Evolutionary conservation across 139 green algal species (phyloP).

Genomic region (Coelastrella sp.): DNA sequence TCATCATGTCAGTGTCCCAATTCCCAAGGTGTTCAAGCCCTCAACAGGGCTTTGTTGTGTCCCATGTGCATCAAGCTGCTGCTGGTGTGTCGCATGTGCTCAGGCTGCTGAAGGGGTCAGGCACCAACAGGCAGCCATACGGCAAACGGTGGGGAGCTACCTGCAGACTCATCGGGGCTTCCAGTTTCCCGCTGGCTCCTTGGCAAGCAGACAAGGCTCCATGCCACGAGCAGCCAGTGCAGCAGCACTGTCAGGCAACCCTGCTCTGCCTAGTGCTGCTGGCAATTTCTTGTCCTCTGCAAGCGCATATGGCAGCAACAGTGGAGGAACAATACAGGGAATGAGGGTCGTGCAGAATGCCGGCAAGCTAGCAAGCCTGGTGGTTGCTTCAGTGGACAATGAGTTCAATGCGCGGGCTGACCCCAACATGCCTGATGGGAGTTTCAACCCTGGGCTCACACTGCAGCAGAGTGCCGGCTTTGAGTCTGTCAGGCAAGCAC

Average conservation of each 20-base stretch:
- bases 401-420: not conserved
- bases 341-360: not conserved
- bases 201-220: not conserved
- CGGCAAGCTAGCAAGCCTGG: not conserved
- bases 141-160: not conserved
- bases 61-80: not conserved
- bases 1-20: no score
- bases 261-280: no score
- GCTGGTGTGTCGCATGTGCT: not conserved
- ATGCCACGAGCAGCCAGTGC: not conserved
- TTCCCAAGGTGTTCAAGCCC: no score
- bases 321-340: not conserved
- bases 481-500: conserved; percentile 12
- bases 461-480: conserved; percentile 14
- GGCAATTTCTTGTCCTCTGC: not conserved
- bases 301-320: not conserved
- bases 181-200: not conserved
- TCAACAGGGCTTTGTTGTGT: no score
- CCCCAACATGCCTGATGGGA: conserved; percentile 24
- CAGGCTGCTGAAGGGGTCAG: conserved; percentile 18
- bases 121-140: conserved; percentile 9
- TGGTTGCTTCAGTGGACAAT: conserved; percentile 10
- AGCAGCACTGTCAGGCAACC: not conserved
- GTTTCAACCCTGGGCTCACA: conserved; percentile 26
- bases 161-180: not conserved